A percentile compares a stretch with the other conserved stretches of the same genome.
Conservation (phyloP, 2,329 filamentous ascomycete species). For the Colletotrichum sp. region DNA sequence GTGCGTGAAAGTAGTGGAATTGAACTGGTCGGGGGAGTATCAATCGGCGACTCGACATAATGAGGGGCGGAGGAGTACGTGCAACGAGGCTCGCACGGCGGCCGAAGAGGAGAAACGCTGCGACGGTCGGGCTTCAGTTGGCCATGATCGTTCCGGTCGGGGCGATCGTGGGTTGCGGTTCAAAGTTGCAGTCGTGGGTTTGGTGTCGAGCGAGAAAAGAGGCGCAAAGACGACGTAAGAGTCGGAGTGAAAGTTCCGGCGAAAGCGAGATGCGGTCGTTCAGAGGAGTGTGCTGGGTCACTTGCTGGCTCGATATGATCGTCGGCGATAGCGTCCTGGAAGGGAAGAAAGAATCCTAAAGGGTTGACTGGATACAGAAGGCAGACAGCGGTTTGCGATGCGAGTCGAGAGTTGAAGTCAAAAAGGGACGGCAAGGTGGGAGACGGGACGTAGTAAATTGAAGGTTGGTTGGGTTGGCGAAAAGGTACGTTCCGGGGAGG, state of each 20-base stretch:
- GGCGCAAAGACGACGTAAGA: background rate
- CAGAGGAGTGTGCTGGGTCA: background rate
- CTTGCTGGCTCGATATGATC: background rate
- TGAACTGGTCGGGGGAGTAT: conserved; percentile 12
- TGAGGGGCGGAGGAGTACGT: conserved; percentile 12
- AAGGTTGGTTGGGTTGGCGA: background rate
- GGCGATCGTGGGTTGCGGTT: background rate
- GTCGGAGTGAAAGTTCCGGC: background rate
- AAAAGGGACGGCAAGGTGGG: background rate
- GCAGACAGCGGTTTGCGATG: background rate
- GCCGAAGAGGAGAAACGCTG: conserved; percentile 9
- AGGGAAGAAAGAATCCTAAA: background rate
- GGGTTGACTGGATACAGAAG: background rate
- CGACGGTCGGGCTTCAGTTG: conserved; percentile 1
- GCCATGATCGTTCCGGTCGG: conserved; percentile 3
- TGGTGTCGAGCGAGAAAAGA: background rate
- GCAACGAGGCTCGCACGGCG: conserved; percentile 20
- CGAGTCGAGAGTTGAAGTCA: conserved; percentile 13
- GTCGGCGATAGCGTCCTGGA: background rate
- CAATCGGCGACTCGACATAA: conserved; percentile 23
- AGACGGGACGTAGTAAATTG: background rate
- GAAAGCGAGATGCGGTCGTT: background rate
- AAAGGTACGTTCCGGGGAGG: conserved; percentile 14
- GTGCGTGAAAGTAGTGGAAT: background rate
- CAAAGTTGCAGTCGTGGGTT: background rate